Percentiles rank a stretch among this genome's conserved stretches.
Evolutionary conservation across 2,329 filamentous ascomycete genomes (phyloP).

Genomic region (Rhinocladiella mackenziei): DNA sequence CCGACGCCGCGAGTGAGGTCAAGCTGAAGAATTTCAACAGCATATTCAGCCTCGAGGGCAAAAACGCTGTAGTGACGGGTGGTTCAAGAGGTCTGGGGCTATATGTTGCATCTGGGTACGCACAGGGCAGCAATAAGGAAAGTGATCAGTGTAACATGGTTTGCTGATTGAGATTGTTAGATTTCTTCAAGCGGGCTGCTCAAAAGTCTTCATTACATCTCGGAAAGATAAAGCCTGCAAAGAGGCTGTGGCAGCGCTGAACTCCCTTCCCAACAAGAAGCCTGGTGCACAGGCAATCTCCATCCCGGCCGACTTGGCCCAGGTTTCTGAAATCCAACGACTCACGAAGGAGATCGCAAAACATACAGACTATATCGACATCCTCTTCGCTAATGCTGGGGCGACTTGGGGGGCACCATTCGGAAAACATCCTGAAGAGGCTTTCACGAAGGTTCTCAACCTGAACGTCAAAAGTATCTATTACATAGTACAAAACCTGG

Average conservation of each 20-base stretch:
- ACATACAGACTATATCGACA: constrained; percentile 34
- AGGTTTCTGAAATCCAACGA: constrained; percentile 31
- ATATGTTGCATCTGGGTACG: constrained; percentile 31
- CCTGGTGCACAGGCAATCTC: neutral
- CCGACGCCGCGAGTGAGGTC: neutral
- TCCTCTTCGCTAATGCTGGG: constrained; percentile 40
- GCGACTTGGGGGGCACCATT: constrained; percentile 40
- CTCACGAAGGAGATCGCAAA: constrained; percentile 35
- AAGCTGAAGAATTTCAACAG: constrained; percentile 12
- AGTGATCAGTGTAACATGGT: too few relatives aligned
- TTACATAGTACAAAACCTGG: constrained; percentile 38
- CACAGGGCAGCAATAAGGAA: neutral
- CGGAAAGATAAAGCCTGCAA: constrained; percentile 38
- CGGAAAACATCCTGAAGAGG: constrained; percentile 37
- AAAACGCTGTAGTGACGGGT: constrained; percentile 20
- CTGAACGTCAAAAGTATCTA: constrained; percentile 41
- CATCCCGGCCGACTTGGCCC: neutral
- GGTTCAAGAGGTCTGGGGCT: constrained; percentile 40
- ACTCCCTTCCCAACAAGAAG: constrained; percentile 37
- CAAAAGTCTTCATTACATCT: constrained; percentile 39
- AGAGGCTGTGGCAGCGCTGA: constrained; percentile 38
- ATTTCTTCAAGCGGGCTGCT: constrained; percentile 39
- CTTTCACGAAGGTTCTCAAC: constrained; percentile 38
- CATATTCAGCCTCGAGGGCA: constrained; percentile 17
- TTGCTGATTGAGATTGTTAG: constrained; percentile 30